Conservation (phyloP, 345 rosid genomes). For the Populus simonii region DNA sequence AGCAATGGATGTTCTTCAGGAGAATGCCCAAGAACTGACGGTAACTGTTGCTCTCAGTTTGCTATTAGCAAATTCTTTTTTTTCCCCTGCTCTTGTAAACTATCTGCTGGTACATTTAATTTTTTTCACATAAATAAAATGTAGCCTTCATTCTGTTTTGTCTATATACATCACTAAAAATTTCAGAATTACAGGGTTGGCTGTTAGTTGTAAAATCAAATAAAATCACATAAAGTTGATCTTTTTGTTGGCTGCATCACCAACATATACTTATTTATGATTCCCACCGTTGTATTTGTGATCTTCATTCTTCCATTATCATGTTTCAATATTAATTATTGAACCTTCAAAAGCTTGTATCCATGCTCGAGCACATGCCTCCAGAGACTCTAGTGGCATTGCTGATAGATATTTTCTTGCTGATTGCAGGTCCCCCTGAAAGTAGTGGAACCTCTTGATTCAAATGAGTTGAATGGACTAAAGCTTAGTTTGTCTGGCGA, state of each 20-base stretch:
- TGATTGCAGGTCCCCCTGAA: constrained; percentile 61
- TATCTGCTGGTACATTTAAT: background rate
- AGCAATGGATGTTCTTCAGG: constrained; percentile 74
- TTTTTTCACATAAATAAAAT: background rate
- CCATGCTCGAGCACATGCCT: background rate
- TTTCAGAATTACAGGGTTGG: background rate
- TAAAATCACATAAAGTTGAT: background rate
- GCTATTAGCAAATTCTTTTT: background rate
- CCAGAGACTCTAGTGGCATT: background rate
- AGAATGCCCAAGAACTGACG: constrained; percentile 48
- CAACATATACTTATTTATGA: background rate
- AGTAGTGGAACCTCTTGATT: constrained; percentile 59
- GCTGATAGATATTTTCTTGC: constrained; percentile 14
- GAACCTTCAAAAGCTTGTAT: background rate
- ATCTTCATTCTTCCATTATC: background rate
- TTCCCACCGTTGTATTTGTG: background rate
- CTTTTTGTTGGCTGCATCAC: no score
- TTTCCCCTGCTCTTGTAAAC: background rate
- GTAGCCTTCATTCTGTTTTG: background rate
- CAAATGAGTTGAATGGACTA: constrained; percentile 42
- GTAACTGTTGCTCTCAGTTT: constrained; percentile 31
- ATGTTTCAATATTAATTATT: constrained; percentile 1
- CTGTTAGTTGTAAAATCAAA: background rate
- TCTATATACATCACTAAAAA: background rate
- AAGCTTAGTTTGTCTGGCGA: constrained; percentile 75